Evolutionary conservation across 352 stramenopile genomes (phyloP).

Genomic region (Globisporangium cylindrosporum): DNA sequence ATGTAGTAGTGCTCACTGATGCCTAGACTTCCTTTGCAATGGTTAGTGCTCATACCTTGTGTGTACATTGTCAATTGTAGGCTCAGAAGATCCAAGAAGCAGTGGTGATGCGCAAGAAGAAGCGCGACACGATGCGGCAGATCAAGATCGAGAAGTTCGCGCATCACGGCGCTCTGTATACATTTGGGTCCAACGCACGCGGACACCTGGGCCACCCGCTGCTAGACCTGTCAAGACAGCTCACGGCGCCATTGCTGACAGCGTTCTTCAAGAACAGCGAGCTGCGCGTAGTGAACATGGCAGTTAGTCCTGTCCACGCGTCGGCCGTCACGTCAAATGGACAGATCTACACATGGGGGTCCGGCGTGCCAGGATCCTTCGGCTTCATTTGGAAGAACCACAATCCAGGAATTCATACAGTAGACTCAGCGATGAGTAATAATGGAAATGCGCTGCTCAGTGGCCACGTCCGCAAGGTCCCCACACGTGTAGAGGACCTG

Average conservation of each 20-base stretch:
- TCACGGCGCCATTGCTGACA: constrained; percentile 41
- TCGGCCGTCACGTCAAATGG: constrained; percentile 62
- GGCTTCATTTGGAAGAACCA: constrained; percentile 40
- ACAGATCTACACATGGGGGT: constrained; percentile 70
- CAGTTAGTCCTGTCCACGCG: constrained; percentile 54
- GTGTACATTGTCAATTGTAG: constrained; percentile 1
- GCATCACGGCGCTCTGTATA: constrained; percentile 68
- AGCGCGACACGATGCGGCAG: constrained; percentile 54
- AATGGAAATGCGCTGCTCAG: constrained; percentile 3
- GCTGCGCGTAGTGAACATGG: constrained; percentile 43
- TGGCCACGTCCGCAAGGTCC: constrained; percentile 28
- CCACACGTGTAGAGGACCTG: constrained; percentile 63
- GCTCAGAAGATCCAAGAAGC: constrained; percentile 65
- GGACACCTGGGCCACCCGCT: constrained; percentile 50
- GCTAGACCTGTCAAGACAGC: constrained; percentile 35
- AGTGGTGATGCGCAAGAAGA: constrained; percentile 61
- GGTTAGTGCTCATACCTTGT: background rate
- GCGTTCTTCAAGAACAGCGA: constrained; percentile 76
- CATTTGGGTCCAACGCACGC: constrained; percentile 57
- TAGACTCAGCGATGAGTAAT: background rate
- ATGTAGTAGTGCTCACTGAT: background rate
- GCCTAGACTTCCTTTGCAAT: background rate
- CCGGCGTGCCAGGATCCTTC: constrained; percentile 60
- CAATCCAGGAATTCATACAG: background rate
- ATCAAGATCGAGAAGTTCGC: constrained; percentile 73